These are phyloP conservation scores for Mrakia hoshinonis DNA, from an alignment of 768 basidiomycete genomes.

Conservation along the genomic window DNA sequence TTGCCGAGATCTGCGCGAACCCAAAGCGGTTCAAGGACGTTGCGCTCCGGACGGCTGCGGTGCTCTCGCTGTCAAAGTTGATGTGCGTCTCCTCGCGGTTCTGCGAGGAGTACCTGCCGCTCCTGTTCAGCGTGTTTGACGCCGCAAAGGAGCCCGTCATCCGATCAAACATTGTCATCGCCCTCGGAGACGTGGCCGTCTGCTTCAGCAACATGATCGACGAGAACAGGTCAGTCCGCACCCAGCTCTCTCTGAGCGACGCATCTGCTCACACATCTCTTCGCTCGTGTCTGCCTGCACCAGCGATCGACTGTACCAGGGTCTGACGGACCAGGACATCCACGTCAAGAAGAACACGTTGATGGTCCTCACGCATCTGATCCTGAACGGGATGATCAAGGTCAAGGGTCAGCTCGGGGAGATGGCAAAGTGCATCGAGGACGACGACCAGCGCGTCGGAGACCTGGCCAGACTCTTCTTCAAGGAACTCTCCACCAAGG, in stretches of 20 bases:
- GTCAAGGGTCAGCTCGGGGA: constrained; percentile 98
- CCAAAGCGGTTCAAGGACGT: constrained; percentile 86
- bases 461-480: constrained; percentile 98
- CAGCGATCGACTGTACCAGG: constrained; percentile 78
- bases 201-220: constrained; percentile 97
- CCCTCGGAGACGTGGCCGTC: constrained; percentile 92
- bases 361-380: constrained; percentile 94
- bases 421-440: constrained; percentile 99
- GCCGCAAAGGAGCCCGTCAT: constrained; percentile 82
- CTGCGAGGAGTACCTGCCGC: constrained; percentile 75
- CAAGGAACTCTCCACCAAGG: constrained; percentile 87
- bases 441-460: constrained; percentile 72
- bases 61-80: constrained; percentile 85
- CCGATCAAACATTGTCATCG: constrained; percentile 92
- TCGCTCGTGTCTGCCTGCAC: background rate
- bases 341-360: constrained; percentile 98
- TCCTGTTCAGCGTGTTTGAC: constrained; percentile 90
- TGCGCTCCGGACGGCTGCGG: constrained; percentile 75
- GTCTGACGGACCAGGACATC: constrained; percentile 73
- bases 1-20: constrained; percentile 80
- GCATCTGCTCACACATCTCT: background rate
- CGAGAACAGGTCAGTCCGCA: constrained; percentile 61
- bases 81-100: constrained; percentile 90
- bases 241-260: background rate
- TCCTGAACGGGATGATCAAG: constrained; percentile 98